phyloP scores from a whole-genome alignment of 2,329 filamentous ascomycete species.

The Orbilia javanica region DNA sequence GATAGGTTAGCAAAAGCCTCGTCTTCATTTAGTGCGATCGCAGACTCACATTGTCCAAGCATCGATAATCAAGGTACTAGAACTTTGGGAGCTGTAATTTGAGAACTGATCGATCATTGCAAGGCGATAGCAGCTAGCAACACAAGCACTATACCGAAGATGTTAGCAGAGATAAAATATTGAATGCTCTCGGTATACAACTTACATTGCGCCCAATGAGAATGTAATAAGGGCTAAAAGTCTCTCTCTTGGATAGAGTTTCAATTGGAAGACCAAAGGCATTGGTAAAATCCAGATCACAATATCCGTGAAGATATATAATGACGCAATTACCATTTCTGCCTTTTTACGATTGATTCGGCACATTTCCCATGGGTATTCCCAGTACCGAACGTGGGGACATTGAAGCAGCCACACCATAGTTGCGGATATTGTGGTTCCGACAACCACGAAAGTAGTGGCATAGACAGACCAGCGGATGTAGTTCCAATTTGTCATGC shows the following conservation, averaged over 20 bases:
- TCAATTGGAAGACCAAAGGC: conserved; percentile 52
- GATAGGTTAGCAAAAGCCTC: neutral
- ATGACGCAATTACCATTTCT: conserved; percentile 11
- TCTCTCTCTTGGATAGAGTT: conserved; percentile 51
- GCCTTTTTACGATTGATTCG: neutral
- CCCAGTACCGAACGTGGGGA: conserved; percentile 30
- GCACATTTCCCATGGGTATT: conserved; percentile 13
- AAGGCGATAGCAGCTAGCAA: conserved; percentile 48
- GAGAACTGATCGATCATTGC: conserved; percentile 17
- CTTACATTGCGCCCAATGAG: conserved; percentile 51
- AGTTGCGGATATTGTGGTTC: conserved; percentile 17
- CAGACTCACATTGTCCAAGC: conserved; percentile 52
- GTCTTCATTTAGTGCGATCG: neutral
- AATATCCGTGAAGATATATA: conserved; percentile 52
- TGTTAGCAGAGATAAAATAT: neutral
- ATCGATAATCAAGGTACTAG: conserved; percentile 29
- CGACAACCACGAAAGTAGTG: conserved; percentile 31
- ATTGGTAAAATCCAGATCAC: conserved; percentile 55
- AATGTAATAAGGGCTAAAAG: conserved; percentile 52
- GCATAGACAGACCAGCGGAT: conserved; percentile 48
- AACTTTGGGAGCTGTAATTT: conserved; percentile 15
- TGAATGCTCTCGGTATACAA: too few species aligned
- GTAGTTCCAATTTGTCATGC: conserved; percentile 57
- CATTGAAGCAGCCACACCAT: conserved; percentile 32
- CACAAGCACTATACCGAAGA: conserved; percentile 40